Base-by-base conservation (phyloP, 805 yeast genomes). In the Saccharomycopsis fodiens region DNA sequence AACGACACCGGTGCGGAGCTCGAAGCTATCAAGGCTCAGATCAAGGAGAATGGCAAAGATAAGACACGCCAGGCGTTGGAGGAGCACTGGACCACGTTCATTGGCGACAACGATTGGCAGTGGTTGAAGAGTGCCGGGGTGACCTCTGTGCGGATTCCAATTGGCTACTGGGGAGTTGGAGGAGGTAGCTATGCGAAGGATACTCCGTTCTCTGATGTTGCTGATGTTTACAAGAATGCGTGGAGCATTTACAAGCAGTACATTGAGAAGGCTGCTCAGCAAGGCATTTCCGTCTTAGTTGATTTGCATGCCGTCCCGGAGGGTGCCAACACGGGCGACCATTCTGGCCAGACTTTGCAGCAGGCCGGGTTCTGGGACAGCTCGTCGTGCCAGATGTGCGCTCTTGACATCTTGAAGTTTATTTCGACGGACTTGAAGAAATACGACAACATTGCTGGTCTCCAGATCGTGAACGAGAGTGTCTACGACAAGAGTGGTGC, bases 271-370 rank as follows among this genome's bases (percentile, higher is more conserved):
- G 97, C 97, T 1, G 71, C 59, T 0, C 50, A 68, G 16, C 62
- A 78, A 54, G 69, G 73, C 25, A 91, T 91, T 47, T 83, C 87
- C 10, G 79, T 91, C 1, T 56, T 91, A 44, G 73, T 91, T 13
- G 97, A 91, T 62, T 56, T 91, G 36, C 97, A 93, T 63, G 97
- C 84, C 0, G 62, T 91, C 7, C 97, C 97, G 3, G 87, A 86
- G 12, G 97, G 97, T 31, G 97, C 97, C 20, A 91, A 93, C 57
- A 73, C 78, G 1, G 83, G 80, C 27, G 85, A 81, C 41, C 97
- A 89, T 60, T 79, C 91, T 54, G 97, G 97, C 7, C 80, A 78
- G 42, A 46, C 64, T 43, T 66, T 79, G 39, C 72, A 72, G 2
- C 58, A 66, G 36, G 78, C 91, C 1, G 83, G 70, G 8, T 81